These are phyloP conservation scores for Trichoderma sp. DNA, from an alignment of 2,329 filamentous ascomycete species.

Conservation along the genomic window DNA sequence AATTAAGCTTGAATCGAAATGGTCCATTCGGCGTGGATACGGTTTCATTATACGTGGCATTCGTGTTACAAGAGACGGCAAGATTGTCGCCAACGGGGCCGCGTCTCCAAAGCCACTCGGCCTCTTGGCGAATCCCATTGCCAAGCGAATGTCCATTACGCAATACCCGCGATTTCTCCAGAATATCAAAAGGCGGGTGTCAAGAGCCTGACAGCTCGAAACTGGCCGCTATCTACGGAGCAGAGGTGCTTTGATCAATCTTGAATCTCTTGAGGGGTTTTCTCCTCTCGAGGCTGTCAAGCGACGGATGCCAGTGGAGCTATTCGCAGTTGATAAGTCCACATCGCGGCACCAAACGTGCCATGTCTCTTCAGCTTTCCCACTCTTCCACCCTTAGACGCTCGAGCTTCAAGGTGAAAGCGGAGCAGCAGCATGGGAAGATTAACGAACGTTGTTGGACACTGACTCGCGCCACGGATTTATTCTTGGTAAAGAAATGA, in stretches of 20 bases:
- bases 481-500: background rate
- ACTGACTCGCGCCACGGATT: slow-evolving; percentile 2
- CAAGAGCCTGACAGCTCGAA: background rate
- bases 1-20: slow-evolving; percentile 13
- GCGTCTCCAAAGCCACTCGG: background rate
- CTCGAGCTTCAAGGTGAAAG: background rate
- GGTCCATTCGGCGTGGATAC: background rate
- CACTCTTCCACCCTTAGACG: background rate
- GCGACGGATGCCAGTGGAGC: background rate
- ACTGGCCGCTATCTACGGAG: background rate
- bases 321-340: background rate
- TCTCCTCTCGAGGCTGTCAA: background rate
- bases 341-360: background rate
- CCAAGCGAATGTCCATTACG: background rate
- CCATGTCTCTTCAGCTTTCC: slow-evolving; percentile 1
- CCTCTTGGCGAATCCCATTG: background rate
- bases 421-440: slow-evolving; percentile 1
- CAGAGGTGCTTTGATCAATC: background rate
- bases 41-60: background rate
- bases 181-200: background rate
- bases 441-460: background rate
- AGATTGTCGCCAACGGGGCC: background rate
- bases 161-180: background rate
- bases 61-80: background rate
- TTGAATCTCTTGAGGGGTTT: slow-evolving; percentile 6